Evolutionary conservation across 495 filamentous ascomycete genomes (phyloP), one percentile per base, ranked within the genome.

Genomic region (Talaromyces thailandensis): DNA sequence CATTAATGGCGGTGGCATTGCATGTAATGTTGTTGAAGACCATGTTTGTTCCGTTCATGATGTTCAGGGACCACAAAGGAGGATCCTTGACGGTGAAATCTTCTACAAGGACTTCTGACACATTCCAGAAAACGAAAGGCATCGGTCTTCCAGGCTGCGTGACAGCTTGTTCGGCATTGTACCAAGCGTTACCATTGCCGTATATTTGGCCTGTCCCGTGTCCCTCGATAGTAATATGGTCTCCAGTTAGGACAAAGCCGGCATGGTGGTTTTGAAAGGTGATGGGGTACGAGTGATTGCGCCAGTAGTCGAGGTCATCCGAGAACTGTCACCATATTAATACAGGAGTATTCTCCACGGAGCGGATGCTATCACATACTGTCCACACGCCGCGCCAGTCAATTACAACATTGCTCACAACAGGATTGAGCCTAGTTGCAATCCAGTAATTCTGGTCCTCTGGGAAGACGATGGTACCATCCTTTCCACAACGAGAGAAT

Each of bases 61-160:
- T 82, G 66, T 84, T 84, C 51, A 83, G 63, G 29, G 68, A 67
- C 82, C 81, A 84, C 7, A 85, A 70, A 29, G 70, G 81, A n/a
- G 81, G 79, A 40, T 85, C 70, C 60, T 76, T 78, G 68, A 84
- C 69, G 32, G 71, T 76, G 68, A 86, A 84, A 60, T 82, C 79
- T 24, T 76, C 71, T 18, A 84, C 81, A 18, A 69, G 70, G 24
- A 84, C 81, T 58, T 82, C 72, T 29, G 76, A 79, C 4, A 82
- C 78, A 66, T 84, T 86, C 82, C 82, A 86, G 56, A 81, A 80
- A 0, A 86, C 83, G 59, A 86, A 84, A 1, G 83, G 81, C 81
- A 85, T 85, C 1, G 81, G 82, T 28, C 81, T 70, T 18, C 82
- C 80, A 23, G 76, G 73, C 64, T 76, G 73, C 0, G 82, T 84